Conservation (phyloP, 208 protist genomes). For the Trypanosoma conorhini region DNA sequence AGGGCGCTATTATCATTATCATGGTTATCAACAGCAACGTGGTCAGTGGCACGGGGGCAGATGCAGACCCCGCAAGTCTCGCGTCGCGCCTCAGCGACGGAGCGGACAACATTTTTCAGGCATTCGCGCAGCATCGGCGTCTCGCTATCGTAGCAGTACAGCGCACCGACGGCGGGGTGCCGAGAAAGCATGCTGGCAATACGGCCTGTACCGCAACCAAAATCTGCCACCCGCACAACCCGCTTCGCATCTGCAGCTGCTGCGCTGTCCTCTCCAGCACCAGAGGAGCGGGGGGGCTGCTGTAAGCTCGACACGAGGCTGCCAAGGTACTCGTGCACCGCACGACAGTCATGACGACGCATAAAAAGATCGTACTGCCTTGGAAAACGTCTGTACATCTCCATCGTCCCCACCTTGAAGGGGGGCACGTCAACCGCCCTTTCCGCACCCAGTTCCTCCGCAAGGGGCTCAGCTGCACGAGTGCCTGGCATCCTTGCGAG, state of each 20-base stretch:
- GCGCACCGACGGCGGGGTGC: conserved; percentile 41
- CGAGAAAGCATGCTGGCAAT: conserved; percentile 57
- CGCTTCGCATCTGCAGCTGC: neutral
- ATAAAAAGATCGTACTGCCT: conserved; percentile 81
- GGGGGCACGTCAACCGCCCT: conserved; percentile 36
- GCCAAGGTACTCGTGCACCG: conserved; percentile 40
- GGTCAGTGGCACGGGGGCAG: neutral
- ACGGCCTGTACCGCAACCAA: conserved; percentile 84
- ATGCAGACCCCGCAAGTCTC: conserved; percentile 15
- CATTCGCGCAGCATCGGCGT: conserved; percentile 63
- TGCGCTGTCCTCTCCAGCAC: neutral
- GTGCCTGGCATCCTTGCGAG: neutral
- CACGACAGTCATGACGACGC: conserved; percentile 64
- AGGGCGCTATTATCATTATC: conserved; percentile 4
- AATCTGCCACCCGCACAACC: conserved; percentile 49
- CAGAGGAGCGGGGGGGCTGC: neutral
- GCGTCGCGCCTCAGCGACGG: conserved; percentile 12
- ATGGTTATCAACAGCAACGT: conserved; percentile 6
- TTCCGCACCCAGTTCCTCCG: neutral
- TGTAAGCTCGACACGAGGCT: conserved; percentile 41
- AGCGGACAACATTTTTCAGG: conserved; percentile 43
- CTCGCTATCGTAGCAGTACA: conserved; percentile 82
- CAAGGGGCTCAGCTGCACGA: neutral
- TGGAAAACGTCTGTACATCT: conserved; percentile 83
- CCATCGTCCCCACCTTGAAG: conserved; percentile 80